These are phyloP conservation scores for Phytophthora meadii DNA, from an alignment of 352 stramenopile genomes.

Conservation along the genomic window DNA sequence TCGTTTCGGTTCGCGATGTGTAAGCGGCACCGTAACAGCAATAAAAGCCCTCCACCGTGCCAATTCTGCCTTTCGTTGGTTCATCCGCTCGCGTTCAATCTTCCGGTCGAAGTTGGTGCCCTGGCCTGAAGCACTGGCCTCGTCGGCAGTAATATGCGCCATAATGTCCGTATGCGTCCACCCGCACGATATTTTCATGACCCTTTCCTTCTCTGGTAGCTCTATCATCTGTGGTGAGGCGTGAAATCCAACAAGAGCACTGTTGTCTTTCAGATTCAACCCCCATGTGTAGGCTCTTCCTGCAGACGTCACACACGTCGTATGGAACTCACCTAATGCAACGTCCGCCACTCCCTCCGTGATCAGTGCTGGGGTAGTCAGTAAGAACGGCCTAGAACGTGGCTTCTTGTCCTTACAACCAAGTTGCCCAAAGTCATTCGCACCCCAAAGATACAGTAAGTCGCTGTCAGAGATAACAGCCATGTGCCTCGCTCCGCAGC, in stretches of 20 bases:
- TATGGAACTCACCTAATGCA: conserved; percentile 77
- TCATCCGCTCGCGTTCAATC: conserved; percentile 34
- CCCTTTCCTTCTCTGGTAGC: conserved; percentile 47
- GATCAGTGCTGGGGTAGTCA: conserved; percentile 49
- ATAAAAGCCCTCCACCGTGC: conserved; percentile 31
- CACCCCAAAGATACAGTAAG: conserved; percentile 80
- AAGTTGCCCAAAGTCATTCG: conserved; percentile 84
- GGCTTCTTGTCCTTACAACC: conserved; percentile 63
- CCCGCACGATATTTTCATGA: conserved; percentile 59
- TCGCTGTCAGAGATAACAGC: conserved; percentile 70
- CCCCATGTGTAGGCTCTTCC: conserved; percentile 69
- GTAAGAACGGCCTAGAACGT: conserved; percentile 50
- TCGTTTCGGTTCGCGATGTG: conserved; percentile 6
- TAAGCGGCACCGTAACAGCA: conserved; percentile 1
- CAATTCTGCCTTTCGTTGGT: conserved; percentile 36
- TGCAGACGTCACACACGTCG: conserved; percentile 54
- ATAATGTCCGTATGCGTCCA: conserved; percentile 76
- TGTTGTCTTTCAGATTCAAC: conserved; percentile 60
- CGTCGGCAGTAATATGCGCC: conserved; percentile 39
- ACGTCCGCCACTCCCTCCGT: conserved; percentile 63
- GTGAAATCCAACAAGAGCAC: conserved; percentile 46
- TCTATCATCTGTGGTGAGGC: conserved; percentile 37
- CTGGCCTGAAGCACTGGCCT: conserved; percentile 26
- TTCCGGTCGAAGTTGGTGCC: conserved; percentile 38
- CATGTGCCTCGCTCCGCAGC: conserved; percentile 74